Conservation (phyloP, 2,329 filamentous ascomycete genomes). For the Colletotrichum melonis region DNA sequence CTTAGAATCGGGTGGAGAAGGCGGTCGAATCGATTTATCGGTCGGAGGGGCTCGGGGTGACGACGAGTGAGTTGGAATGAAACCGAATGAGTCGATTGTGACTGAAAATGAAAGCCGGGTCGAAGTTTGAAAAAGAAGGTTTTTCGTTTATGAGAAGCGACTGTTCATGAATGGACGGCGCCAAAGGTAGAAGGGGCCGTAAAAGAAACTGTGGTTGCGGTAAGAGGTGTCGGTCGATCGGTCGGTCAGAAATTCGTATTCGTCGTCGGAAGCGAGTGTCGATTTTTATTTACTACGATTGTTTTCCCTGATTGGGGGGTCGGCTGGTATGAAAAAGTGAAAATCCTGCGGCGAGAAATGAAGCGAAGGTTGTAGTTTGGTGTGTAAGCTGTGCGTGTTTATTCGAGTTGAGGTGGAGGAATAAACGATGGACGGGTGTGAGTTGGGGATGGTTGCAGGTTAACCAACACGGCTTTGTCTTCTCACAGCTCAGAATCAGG, state of each 20-base stretch:
- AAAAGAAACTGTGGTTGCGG: background rate
- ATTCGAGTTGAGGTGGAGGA: background rate
- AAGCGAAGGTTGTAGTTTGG: background rate
- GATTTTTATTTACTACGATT: background rate
- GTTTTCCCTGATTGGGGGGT: background rate
- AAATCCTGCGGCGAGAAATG: background rate
- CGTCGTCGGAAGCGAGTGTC: background rate
- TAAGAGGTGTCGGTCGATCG: background rate
- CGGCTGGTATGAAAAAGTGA: background rate
- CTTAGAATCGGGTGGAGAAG: background rate
- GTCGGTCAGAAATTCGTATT: background rate
- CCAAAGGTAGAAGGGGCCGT: background rate
- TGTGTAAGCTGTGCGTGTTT: background rate
- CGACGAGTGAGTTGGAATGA: background rate
- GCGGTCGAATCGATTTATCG: background rate
- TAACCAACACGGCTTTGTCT: background rate
- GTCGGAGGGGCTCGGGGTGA: background rate
- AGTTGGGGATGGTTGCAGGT: slow-evolving; percentile 8
- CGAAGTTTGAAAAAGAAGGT: background rate
- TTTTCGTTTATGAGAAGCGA: slow-evolving; percentile 19
- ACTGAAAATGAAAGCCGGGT: background rate
- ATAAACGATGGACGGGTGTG: background rate
- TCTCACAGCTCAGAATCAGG: background rate
- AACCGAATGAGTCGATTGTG: background rate
- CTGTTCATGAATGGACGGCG: slow-evolving; percentile 10